Evolutionary conservation across 1,284 basidiomycete species (phyloP).

Genomic region (Sanghuangporus baumii): DNA sequence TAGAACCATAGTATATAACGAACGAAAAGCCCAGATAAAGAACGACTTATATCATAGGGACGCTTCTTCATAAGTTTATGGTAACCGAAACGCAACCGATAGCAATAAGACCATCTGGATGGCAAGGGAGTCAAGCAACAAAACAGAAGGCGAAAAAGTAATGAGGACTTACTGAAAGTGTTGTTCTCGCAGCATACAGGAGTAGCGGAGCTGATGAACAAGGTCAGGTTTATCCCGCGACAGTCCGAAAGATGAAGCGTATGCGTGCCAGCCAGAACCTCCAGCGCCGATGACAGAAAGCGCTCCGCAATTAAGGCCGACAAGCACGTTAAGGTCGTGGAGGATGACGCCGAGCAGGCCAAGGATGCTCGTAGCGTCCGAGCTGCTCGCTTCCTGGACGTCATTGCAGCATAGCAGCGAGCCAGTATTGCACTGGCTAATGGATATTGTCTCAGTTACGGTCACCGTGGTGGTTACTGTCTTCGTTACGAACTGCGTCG

Average conservation of each 20-base stretch:
- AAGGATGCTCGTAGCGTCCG: background rate
- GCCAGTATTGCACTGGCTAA: conserved; percentile 14
- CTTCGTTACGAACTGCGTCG: background rate
- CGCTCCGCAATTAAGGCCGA: conserved; percentile 15
- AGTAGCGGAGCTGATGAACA: conserved; percentile 22
- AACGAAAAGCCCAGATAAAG: too few species aligned
- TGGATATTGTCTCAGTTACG: conserved; percentile 1
- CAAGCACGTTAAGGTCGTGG: conserved; percentile 7
- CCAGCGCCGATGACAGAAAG: conserved; percentile 5
- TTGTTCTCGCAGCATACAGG: conserved; percentile 36
- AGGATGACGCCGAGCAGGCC: conserved; percentile 10
- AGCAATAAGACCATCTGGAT: conserved; percentile 18
- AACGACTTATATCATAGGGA: background rate
- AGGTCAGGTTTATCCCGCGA: background rate
- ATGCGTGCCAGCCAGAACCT: background rate
- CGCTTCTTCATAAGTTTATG: conserved; percentile 14
- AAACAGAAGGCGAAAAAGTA: conserved; percentile 1
- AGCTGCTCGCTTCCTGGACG: conserved; percentile 4
- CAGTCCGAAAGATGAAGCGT: background rate
- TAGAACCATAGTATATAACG: too few species aligned
- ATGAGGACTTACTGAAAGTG: conserved; percentile 25
- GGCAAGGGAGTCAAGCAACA: background rate
- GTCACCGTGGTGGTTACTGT: conserved; percentile 23
- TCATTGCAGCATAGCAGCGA: conserved; percentile 16
- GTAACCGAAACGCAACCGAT: conserved; percentile 22